Base-by-base conservation (phyloP, 441 rosid species). In the Breynia disticha region DNA sequence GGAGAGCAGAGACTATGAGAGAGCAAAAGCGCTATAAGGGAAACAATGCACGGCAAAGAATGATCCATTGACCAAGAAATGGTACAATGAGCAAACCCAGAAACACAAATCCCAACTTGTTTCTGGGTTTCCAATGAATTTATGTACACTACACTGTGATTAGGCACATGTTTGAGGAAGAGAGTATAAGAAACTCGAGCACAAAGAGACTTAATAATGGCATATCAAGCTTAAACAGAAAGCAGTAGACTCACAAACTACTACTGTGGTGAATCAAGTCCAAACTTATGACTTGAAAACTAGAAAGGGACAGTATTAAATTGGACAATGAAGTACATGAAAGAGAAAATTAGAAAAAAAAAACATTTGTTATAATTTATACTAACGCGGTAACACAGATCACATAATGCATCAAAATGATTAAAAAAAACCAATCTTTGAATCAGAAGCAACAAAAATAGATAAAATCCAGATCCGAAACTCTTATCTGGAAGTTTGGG, bases 391-490 rank as follows among this genome's bases (percentile, higher is more conserved):
- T 12, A 32, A 46, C 47, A 53, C 57, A 22, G 35, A 49, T 28
- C 35, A 5, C 35, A 19, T 3, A 11, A 16, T 18, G 19, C 7
- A 19, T 15, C 10, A 10, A 1, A 3, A 2, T 16, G 6, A 24
- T 39, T 15, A 32, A 19, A 15, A 41, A 37, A 39, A 48, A 56
- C 16, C 35, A 24, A 46, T 13, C 24, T 42, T 11, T 16, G 11
- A 35, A 44, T 48, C 41, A 50, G 39, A 44, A 39, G 12, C 18
- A 22, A n/a, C 14, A 9, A 46, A 24, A 59, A 22, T 41, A 22
- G 56, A 4, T 13, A 24, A 59, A 57, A 35, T 51, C 62, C 76
- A 65, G 81, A 79, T 70, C 76, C 76, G 65, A 69, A 73, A 63
- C 13, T 37, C 43, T 44, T 49, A 59, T 46, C 60, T 58, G 56